phyloP scores from a whole-genome alignment of 2,329 filamentous ascomycete species.

The Scedosporium dehoogii region DNA sequence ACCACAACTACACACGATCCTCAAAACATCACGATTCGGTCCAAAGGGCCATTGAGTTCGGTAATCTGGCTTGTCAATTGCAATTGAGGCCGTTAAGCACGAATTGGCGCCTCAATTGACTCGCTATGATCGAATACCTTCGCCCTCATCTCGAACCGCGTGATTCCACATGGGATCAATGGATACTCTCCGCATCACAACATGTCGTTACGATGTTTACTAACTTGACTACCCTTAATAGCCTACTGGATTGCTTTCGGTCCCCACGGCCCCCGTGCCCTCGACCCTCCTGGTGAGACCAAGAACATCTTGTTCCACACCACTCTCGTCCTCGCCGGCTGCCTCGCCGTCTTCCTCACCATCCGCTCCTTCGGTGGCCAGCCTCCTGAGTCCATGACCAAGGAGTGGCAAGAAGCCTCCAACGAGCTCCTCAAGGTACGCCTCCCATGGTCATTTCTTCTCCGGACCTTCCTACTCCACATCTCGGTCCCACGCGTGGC shows the following conservation, averaged over 20 bases:
- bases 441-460: slow-evolving; percentile 10
- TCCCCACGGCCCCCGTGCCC: slow-evolving; percentile 83
- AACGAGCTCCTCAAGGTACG: slow-evolving; percentile 91
- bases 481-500: background rate
- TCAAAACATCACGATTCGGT: background rate
- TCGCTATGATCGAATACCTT: background rate
- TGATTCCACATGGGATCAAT: background rate
- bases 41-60: no score
- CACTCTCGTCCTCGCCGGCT: slow-evolving; percentile 53
- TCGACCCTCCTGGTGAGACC: slow-evolving; percentile 73
- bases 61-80: background rate
- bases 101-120: background rate
- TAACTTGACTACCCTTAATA: slow-evolving; percentile 30
- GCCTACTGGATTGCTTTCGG: slow-evolving; percentile 99
- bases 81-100: background rate
- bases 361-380: slow-evolving; percentile 65
- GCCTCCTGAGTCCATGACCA: slow-evolving; percentile 78
- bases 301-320: slow-evolving; percentile 70
- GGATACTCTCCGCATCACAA: background rate
- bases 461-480: background rate
- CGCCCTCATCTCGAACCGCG: background rate
- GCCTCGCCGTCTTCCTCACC: slow-evolving; percentile 60
- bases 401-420: slow-evolving; percentile 91
- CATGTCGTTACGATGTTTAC: background rate
- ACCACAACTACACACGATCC: background rate